Conservation (phyloP, 2,329 filamentous ascomycete genomes). For the Pyrenophora tritici-repentis region DNA sequence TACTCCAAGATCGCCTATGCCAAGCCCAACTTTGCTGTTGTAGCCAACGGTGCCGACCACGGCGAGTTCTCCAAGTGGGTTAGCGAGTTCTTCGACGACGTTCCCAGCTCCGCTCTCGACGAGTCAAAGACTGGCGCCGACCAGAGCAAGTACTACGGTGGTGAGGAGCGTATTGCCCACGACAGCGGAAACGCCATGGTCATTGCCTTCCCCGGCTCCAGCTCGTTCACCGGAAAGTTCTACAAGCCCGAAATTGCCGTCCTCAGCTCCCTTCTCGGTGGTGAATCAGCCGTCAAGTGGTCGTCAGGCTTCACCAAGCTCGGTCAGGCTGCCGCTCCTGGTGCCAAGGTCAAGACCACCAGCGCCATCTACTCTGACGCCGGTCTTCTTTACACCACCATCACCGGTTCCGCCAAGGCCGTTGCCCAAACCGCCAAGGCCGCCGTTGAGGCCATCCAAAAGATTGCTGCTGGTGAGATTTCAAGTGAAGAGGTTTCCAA, state of each 20-base stretch:
- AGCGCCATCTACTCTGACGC: slow-evolving; percentile 92
- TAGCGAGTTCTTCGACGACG: slow-evolving; percentile 83
- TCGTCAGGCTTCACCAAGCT: slow-evolving; percentile 89
- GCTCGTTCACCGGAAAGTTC: slow-evolving; percentile 69
- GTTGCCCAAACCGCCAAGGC: slow-evolving; percentile 76
- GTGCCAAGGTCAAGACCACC: slow-evolving; percentile 71
- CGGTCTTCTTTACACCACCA: slow-evolving; percentile 82
- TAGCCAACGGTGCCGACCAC: slow-evolving; percentile 84
- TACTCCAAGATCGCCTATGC: slow-evolving; percentile 81
- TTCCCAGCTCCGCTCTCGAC: slow-evolving; percentile 57
- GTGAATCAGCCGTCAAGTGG: slow-evolving; percentile 93
- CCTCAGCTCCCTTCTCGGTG: slow-evolving; percentile 85
- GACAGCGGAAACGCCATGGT: slow-evolving; percentile 79
- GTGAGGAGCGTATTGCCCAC: slow-evolving; percentile 87
- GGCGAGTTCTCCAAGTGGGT: slow-evolving; percentile 85
- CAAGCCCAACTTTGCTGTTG: slow-evolving; percentile 88
- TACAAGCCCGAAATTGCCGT: slow-evolving; percentile 92
- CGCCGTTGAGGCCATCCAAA: slow-evolving; percentile 81
- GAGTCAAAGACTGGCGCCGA: slow-evolving; percentile 60
- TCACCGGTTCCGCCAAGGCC: slow-evolving; percentile 74
- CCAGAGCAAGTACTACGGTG: slow-evolving; percentile 87
- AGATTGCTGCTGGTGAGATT: slow-evolving; percentile 74
- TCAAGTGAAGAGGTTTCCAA: slow-evolving; percentile 87
- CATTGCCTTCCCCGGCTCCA: slow-evolving; percentile 90
- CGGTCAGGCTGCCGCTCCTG: slow-evolving; percentile 72